A percentile compares a stretch with the other conserved stretches of the same genome.
phyloP scores from a whole-genome alignment of 345 rosid genomes.

The Camelina sativa region DNA sequence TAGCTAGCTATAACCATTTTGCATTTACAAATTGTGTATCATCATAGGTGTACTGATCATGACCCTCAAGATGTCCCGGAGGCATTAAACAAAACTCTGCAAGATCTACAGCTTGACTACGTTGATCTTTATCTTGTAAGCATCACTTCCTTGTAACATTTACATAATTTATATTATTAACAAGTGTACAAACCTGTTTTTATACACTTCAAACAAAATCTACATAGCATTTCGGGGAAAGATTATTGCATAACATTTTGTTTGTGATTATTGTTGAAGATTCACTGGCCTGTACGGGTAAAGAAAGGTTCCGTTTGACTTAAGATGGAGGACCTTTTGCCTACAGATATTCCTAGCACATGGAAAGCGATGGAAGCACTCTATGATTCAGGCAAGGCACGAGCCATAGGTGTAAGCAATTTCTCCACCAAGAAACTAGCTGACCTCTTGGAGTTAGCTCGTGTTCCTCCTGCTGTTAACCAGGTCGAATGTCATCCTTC shows the following conservation, averaged over 20 bases:
- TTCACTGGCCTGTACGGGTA: conserved; percentile 78
- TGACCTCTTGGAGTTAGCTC: conserved; percentile 66
- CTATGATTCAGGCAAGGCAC: conserved; percentile 69
- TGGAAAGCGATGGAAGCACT: conserved; percentile 87
- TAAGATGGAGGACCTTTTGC: conserved; percentile 56
- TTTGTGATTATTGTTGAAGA: conserved; percentile 48
- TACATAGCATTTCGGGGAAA: neutral
- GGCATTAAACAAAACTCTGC: conserved; percentile 58
- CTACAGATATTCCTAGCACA: conserved; percentile 65
- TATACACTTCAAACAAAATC: too few species aligned
- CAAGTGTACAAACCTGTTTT: too few species aligned
- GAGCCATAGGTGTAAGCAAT: conserved; percentile 84
- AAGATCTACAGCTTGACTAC: conserved; percentile 62
- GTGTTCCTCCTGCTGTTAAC: conserved; percentile 78
- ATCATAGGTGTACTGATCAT: conserved; percentile 58
- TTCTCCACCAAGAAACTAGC: conserved; percentile 81
- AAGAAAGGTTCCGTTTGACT: conserved; percentile 67
- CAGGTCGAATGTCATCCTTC: conserved; percentile 92
- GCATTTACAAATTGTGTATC: neutral
- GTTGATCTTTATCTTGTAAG: conserved; percentile 70
- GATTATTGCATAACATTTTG: neutral
- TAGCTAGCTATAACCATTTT: too few species aligned
- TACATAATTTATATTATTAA: neutral
- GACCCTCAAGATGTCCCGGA: conserved; percentile 63
- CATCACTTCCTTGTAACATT: neutral